phyloP scores from a whole-genome alignment of 306 rosid genomes.

The Citrullus mucosospermus region DNA sequence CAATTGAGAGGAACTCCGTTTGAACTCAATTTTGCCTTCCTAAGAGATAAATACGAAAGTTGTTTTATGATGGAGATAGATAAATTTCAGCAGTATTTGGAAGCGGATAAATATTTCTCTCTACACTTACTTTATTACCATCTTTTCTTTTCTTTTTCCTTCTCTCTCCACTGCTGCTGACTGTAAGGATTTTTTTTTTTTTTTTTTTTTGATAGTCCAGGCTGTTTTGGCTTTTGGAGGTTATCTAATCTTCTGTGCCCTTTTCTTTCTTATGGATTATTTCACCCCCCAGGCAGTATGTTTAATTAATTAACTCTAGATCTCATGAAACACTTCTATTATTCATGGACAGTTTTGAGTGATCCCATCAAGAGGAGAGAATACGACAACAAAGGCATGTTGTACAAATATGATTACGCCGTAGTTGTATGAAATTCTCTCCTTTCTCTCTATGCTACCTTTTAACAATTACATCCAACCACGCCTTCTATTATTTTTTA shows the following conservation, averaged over 20 bases:
- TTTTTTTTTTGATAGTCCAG: background rate
- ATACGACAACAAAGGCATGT: slow-evolving; percentile 82
- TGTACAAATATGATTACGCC: slow-evolving; percentile 55
- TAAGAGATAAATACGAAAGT: background rate
- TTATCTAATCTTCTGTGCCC: background rate
- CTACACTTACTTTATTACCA: too few species aligned
- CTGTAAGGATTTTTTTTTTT: background rate
- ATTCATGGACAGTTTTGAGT: slow-evolving; percentile 62
- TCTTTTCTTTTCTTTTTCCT: background rate
- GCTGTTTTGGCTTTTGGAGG: background rate
- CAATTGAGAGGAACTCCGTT: background rate
- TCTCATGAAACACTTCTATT: slow-evolving; percentile 17
- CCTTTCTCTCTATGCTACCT: background rate
- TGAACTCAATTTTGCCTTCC: background rate
- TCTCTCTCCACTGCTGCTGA: background rate
- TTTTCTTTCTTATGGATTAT: background rate
- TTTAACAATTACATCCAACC: background rate
- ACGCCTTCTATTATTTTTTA: background rate
- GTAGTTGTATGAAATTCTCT: slow-evolving; percentile 50
- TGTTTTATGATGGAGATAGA: background rate
- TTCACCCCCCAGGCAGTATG: background rate
- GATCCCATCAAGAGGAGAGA: slow-evolving; percentile 82
- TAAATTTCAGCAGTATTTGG: background rate
- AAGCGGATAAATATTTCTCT: background rate
- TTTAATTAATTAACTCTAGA: background rate